Evolutionary conservation across 164 flowering plant genomes (phyloP), one percentile per base, ranked within the genome.

Genomic region (Litsea cubeba): DNA sequence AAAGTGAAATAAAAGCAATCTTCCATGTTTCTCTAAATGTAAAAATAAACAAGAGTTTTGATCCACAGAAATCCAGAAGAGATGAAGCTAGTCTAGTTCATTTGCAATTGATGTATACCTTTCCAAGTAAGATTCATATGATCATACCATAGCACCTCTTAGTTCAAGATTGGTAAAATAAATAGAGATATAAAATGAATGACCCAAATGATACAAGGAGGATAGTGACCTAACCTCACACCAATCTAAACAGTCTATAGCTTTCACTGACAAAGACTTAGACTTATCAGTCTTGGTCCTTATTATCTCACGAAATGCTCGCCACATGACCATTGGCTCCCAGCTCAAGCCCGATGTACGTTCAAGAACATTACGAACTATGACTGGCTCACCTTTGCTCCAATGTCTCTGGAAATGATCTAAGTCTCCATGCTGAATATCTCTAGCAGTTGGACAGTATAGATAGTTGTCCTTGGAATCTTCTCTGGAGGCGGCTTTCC

Each of bases 311-410:
- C 86, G 82, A 35, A 94, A 75, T 26, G 97, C 98, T 64, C 97
- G 91, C 92, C 88, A 84, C 91, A 92, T 89, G 51, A 94, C 98
- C 89, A 81, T 81, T 28, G 98, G 98, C 77, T 94, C 98, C 98
- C 98, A 94, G 71, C 98, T 94, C 75, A 94, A 83, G 65, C 90
- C 93, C 72, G 80, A 67, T 30, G 91, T 71, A 60, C 69, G 74
- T 18, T 83, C 81, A 71, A 92, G 88, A 77, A 82, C 93, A 83
- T 90, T 74, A 12, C 87, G 83, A 70, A 94, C 95, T n/a, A 92
- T 88, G 23, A 92, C 86, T 1, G 97, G 98, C 78, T 92, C 91
- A 63, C 98, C 97, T 32, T 78, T 82, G 49, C 62, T 73, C 98
- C 97, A 92, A 63, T 89, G 92, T 64, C 77, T 78, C 62, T 79